Percentiles rank a stretch among this genome's conserved stretches.
Evolutionary conservation across 371 early-diverging fungal species (phyloP).

Genomic region (Choanephora cucurbitarum): DNA sequence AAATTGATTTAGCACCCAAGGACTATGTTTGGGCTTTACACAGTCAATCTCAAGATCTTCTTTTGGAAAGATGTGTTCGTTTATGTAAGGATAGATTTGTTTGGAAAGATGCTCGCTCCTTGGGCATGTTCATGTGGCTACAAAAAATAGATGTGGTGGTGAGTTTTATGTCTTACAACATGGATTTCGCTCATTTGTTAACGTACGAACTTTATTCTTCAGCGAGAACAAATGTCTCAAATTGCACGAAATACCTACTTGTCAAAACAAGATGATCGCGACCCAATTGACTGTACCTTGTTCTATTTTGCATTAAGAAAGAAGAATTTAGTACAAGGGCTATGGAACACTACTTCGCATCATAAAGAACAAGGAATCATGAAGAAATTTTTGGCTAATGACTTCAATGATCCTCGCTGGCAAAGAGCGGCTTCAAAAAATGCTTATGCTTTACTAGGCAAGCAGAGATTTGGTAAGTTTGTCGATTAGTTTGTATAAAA

Average conservation of each 20-base stretch:
- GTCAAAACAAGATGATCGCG: conserved; percentile 66
- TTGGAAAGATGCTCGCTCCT: conserved; percentile 78
- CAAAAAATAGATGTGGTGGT: conserved; percentile 75
- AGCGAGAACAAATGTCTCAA: conserved; percentile 74
- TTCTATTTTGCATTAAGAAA: conserved; percentile 88
- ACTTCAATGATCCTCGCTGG: conserved; percentile 88
- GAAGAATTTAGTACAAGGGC: conserved; percentile 79
- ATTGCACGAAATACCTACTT: conserved; percentile 90
- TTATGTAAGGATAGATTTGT: conserved; percentile 65
- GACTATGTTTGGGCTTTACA: conserved; percentile 88
- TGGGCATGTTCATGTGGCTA: conserved; percentile 90
- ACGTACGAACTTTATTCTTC: conserved; percentile 4
- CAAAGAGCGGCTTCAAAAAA: conserved; percentile 94
- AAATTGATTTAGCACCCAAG: conserved; percentile 56
- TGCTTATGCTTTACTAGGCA: conserved; percentile 94
- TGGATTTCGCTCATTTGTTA: background rate
- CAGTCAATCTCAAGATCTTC: conserved; percentile 87
- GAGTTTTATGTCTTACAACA: conserved; percentile 11
- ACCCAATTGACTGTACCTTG: conserved; percentile 83
- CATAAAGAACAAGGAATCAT: conserved; percentile 90
- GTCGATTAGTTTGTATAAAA: background rate
- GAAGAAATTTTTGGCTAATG: conserved; percentile 86
- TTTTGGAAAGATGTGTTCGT: conserved; percentile 69
- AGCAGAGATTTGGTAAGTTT: conserved; percentile 83
- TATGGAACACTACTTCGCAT: conserved; percentile 85